phyloP scores from a whole-genome alignment of 805 yeast species.

The Ogataea populi-albae region DNA sequence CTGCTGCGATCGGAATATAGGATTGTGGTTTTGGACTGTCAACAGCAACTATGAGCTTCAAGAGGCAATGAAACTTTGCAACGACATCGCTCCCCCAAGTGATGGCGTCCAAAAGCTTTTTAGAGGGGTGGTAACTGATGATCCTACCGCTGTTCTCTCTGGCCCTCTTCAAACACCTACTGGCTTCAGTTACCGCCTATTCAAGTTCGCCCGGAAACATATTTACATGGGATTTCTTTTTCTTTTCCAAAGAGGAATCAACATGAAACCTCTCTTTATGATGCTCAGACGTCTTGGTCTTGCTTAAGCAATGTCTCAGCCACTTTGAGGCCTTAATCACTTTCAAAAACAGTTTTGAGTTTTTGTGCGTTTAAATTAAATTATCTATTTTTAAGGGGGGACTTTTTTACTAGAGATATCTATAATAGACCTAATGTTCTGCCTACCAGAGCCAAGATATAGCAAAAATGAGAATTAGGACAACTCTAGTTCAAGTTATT shows the following conservation, averaged over 20 bases:
- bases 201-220: constrained; percentile 13
- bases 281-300: constrained; percentile 22
- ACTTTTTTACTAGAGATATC: too few species aligned
- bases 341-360: constrained; percentile 1
- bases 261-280: constrained; percentile 14
- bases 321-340: too few species aligned
- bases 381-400: too few species aligned
- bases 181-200: constrained; percentile 10
- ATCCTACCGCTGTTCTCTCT: constrained; percentile 11
- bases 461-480: not conserved
- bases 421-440: not conserved
- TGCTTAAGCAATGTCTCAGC: too few species aligned
- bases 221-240: constrained; percentile 18
- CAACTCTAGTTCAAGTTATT: not conserved
- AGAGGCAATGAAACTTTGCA: constrained; percentile 14
- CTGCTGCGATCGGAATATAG: constrained; percentile 18
- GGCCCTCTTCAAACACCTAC: not conserved
- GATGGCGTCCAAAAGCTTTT: constrained; percentile 13
- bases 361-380: too few species aligned
- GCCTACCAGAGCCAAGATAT: not conserved
- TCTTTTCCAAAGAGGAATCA: constrained; percentile 21
- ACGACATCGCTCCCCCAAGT: too few species aligned
- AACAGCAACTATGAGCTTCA: constrained; percentile 26
- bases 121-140: constrained; percentile 21
- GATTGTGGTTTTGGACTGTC: constrained; percentile 38